Base-by-base conservation (phyloP, 108 stramenopile species). In the Nitzschia sp. region DNA sequence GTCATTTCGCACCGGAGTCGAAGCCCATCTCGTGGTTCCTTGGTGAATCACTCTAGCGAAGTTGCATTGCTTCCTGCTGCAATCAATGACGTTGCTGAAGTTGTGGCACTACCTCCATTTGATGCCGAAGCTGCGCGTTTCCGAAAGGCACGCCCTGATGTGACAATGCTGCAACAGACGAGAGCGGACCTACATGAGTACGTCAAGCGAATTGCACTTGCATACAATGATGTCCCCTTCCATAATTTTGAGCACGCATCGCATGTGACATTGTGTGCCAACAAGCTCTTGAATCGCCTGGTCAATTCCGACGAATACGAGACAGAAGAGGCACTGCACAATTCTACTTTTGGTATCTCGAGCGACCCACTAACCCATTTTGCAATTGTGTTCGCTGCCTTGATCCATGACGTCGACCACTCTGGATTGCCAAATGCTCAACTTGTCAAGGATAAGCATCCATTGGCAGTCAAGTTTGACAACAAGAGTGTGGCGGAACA, bases 361-460 rank as follows among this genome's bases (percentile, higher is more conserved):
- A 67, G 62, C 41, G 78, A 83, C 51, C 78, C 75, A 6, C 26
- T 83, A 60, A 75, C 78, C 7, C 82, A 79, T 48, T 78, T 83
- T 54, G 82, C 78, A 22, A 56, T 83, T 43, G 75, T 83, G 8
- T 83, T 83, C 65, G 66, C 82, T 9, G 79, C 82, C 0, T 58
- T 83, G 25, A 73, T 83, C 50, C 82, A 83, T 53, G 82, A 83
- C 63, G 82, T 77, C 26, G 82, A 83, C 40, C 82, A 83, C 54
- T 64, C 72, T 19, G 82, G 82, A 14, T 43, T 83, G 11, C 71
- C 79, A 22, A 83, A 83, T 52, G 72, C 79, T 14, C 79, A 79
- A 57, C 76, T 83, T 10, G 79, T 76, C 56, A 80, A 77, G 55
- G 79, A 83, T 41, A 17, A 54, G 12, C 41, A 57, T 51, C 71